Conservation (phyloP, 2,329 filamentous ascomycete species). For the Trichoderma koningiopsis region DNA sequence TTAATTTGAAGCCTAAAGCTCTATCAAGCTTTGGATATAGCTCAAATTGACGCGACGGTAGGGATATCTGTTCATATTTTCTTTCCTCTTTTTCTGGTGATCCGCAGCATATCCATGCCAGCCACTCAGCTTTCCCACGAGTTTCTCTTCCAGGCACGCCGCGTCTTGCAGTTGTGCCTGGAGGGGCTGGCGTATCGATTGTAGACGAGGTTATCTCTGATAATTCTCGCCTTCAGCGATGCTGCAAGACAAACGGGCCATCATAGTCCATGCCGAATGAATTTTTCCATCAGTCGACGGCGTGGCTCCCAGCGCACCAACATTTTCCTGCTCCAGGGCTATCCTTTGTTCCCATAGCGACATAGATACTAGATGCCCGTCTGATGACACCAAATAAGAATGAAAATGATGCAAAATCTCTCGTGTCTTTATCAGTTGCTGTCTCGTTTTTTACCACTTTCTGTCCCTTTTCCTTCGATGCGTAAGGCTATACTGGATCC, state of each 20-base stretch:
- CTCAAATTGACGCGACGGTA: slow-evolving; percentile 3
- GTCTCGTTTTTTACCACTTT: neutral
- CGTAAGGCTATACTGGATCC: neutral
- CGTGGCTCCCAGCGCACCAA: slow-evolving; percentile 56
- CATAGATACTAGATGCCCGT: neutral
- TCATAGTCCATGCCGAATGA: slow-evolving; percentile 57
- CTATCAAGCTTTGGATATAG: neutral
- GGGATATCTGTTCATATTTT: too few species aligned
- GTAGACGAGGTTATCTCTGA: neutral
- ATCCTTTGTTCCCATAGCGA: neutral
- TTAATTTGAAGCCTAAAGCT: neutral
- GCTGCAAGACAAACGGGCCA: slow-evolving; percentile 53
- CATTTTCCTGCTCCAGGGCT: slow-evolving; percentile 34
- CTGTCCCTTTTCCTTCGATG: neutral
- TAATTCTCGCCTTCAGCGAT: slow-evolving; percentile 27
- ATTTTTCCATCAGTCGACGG: slow-evolving; percentile 39
- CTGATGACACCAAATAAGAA: neutral
- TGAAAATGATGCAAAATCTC: neutral
- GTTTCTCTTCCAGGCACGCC: slow-evolving; percentile 42
- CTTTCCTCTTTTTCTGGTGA: neutral
- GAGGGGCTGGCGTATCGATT: slow-evolving; percentile 40
- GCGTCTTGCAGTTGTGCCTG: slow-evolving; percentile 42
- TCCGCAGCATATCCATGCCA: slow-evolving; percentile 23
- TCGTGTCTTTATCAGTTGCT: neutral
- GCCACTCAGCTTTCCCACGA: slow-evolving; percentile 33